Evolutionary conservation across 352 stramenopile genomes (phyloP).

Genomic region (Phytopythium delawarense): DNA sequence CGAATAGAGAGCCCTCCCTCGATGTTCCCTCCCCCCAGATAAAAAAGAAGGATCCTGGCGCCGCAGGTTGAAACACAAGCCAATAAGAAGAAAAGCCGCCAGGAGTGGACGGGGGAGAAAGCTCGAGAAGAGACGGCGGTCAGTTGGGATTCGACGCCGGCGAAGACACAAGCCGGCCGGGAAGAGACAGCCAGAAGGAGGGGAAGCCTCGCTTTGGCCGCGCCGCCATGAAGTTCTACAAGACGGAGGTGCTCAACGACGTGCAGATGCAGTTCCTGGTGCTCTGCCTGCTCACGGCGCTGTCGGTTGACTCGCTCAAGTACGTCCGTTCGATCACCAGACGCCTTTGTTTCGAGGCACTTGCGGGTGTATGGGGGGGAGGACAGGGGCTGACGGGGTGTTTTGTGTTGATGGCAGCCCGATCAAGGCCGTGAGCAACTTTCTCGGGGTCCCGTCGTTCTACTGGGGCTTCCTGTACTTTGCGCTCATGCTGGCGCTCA

Average conservation of each 20-base stretch:
- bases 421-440: constrained; percentile 77
- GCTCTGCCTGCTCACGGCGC: constrained; percentile 68
- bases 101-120: neutral
- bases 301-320: constrained; percentile 86
- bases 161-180: neutral
- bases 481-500: constrained; percentile 54
- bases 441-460: constrained; percentile 61
- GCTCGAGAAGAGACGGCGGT: no score
- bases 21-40: neutral
- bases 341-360: neutral
- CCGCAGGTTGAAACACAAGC: constrained; percentile 1
- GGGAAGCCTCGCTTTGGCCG: neutral
- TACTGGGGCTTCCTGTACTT: constrained; percentile 67
- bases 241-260: constrained; percentile 75
- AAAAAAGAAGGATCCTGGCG: neutral
- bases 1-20: neutral
- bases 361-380: neutral
- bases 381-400: constrained; percentile 1
- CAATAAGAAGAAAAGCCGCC: neutral
- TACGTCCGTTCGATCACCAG: constrained; percentile 23
- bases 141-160: no score
- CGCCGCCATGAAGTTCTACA: constrained; percentile 66
- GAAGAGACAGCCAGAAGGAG: no score
- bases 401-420: constrained; percentile 25
- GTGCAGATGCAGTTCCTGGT: constrained; percentile 81